These are phyloP conservation scores for Suillus fuscotomentosus DNA, from an alignment of 768 basidiomycete species.

Conservation along the genomic window DNA sequence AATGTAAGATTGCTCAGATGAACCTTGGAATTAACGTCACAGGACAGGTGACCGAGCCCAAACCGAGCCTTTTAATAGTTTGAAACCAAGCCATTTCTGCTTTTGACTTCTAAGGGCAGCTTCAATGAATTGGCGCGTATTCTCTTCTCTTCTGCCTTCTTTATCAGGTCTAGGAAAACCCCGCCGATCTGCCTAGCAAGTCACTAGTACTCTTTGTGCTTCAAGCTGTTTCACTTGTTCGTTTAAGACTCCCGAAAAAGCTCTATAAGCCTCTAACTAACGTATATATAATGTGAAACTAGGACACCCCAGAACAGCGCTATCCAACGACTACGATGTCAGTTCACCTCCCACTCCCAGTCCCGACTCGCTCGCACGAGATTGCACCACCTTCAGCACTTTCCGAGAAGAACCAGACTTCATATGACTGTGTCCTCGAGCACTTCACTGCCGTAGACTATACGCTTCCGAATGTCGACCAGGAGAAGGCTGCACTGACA, in stretches of 20 bases:
- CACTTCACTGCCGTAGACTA: slow-evolving; percentile 59
- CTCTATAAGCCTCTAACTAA: not conserved
- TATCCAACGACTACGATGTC: not conserved
- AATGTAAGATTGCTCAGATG: too few species aligned
- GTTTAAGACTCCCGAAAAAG: not conserved
- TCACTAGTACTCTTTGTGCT: not conserved
- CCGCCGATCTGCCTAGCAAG: not conserved
- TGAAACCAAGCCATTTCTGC: not conserved
- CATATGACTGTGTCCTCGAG: slow-evolving; percentile 53
- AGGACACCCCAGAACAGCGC: not conserved
- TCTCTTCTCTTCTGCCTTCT: not conserved
- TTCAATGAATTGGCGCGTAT: not conserved
- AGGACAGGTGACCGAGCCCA: not conserved
- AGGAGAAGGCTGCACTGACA: slow-evolving; percentile 43
- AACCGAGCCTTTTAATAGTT: not conserved
- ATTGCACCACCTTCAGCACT: slow-evolving; percentile 36
- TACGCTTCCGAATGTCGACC: slow-evolving; percentile 43
- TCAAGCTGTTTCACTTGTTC: not conserved
- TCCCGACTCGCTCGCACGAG: slow-evolving; percentile 23
- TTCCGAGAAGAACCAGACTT: slow-evolving; percentile 42
- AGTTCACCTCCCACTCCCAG: slow-evolving; percentile 21
- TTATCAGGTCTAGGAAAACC: not conserved
- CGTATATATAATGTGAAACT: not conserved
- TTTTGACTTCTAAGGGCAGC: too few species aligned
- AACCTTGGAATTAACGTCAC: not conserved